A percentile compares a stretch with the other conserved stretches of the same genome.
phyloP scores from a whole-genome alignment of 2,329 filamentous ascomycete species.

The Geosmithia putterillii region DNA sequence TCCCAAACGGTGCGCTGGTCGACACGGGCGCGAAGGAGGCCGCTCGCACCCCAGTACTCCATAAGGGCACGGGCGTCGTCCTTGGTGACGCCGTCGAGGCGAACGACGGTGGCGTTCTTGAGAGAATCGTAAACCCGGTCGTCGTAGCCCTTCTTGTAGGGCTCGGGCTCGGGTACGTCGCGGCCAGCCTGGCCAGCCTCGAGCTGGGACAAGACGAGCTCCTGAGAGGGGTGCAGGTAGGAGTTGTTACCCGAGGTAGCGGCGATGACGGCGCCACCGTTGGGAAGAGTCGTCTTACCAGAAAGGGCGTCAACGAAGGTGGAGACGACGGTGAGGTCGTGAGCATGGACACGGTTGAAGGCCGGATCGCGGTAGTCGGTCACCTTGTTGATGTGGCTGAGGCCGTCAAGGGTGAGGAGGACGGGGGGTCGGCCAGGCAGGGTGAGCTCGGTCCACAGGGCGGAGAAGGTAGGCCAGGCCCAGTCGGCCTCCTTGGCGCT shows the following conservation, averaged over 20 bases:
- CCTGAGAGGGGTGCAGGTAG: slow-evolving; percentile 51
- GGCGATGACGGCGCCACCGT: slow-evolving; percentile 70
- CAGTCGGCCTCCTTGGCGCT: slow-evolving; percentile 64
- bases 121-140: slow-evolving; percentile 40
- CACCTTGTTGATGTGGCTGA: slow-evolving; percentile 69
- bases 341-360: slow-evolving; percentile 67
- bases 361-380: slow-evolving; percentile 64
- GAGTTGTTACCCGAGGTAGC: slow-evolving; percentile 63
- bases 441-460: slow-evolving; percentile 68
- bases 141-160: slow-evolving; percentile 45
- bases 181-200: slow-evolving; percentile 26
- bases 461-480: slow-evolving; percentile 70
- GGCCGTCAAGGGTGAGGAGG: slow-evolving; percentile 65
- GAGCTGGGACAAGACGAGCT: slow-evolving; percentile 52
- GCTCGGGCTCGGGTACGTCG: slow-evolving; percentile 31
- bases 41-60: slow-evolving; percentile 89
- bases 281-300: slow-evolving; percentile 42
- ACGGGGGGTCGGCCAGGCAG: slow-evolving; percentile 43
- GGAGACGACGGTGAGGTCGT: slow-evolving; percentile 66
- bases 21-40: slow-evolving; percentile 58
- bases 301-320: slow-evolving; percentile 64
- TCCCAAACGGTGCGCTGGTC: slow-evolving; percentile 62
- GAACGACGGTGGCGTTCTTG: slow-evolving; percentile 35
- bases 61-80: slow-evolving; percentile 67
- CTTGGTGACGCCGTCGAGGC: slow-evolving; percentile 57